Evolutionary conservation across 2,329 filamentous ascomycete genomes (phyloP).

Genomic region (Penicillium brevicompactum): DNA sequence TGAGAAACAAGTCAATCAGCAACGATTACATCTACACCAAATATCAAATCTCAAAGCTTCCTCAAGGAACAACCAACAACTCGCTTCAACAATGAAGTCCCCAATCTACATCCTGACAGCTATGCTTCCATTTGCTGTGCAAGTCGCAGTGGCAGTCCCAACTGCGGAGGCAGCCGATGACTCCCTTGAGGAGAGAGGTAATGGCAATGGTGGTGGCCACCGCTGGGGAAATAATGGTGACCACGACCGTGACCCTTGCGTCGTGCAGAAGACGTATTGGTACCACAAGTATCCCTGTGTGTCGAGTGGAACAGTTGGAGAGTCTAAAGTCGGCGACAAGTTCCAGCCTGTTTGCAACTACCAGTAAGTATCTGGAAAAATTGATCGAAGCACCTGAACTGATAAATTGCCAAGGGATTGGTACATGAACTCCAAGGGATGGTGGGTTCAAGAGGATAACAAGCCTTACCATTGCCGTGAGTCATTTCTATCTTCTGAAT

Average conservation of each 20-base stretch:
- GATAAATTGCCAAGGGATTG: not conserved
- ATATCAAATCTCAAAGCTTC: not conserved
- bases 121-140: not conserved
- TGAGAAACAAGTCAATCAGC: not conserved
- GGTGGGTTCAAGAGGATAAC: not conserved
- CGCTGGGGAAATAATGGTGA: not conserved
- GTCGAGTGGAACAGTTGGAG: not conserved
- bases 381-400: not conserved
- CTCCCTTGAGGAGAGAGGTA: not conserved
- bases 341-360: conserved; percentile 4
- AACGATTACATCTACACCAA: not conserved
- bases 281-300: conserved; percentile 7
- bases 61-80: not conserved
- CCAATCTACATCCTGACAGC: not conserved
- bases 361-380: not conserved
- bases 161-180: not conserved
- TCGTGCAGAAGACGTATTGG: not conserved
- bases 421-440: conserved; percentile 5
- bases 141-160: not conserved
- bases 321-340: conserved; percentile 1
- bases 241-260: not conserved
- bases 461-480: conserved; percentile 2
- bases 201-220: not conserved
- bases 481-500: not conserved
- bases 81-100: conserved; percentile 3